Base-by-base conservation (phyloP, 257 asterid genomes). In the Plectranthus barbatus region DNA sequence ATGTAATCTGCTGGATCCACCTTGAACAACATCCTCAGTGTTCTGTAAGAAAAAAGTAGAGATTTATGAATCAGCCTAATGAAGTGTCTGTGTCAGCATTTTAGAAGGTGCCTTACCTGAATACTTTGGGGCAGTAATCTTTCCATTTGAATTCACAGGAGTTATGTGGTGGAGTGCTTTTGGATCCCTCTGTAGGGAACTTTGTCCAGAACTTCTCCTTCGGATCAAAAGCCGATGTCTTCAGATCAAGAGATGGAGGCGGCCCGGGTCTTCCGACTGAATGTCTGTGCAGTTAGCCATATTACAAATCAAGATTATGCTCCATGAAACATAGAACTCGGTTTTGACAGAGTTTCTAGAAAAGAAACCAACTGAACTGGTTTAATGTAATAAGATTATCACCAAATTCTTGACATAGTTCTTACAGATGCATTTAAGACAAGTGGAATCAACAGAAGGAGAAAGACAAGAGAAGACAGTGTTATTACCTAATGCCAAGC, bases 1-100 rank as follows among this genome's bases (percentile, higher is more conserved):
- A 92, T 89, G 84, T 92, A 92, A 66, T 89, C 97, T 4, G 97
- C 95, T 55, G 99, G 82, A 78, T 92, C 99, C 67, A 92, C 97
- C 85, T 92, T 86, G 78, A 92, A 89, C 64, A 92, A 45, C 87
- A 81, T 76, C 64, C 99, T 90, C 37, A 92, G 62, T 10, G 90
- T 67, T 83, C 99, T 92, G 82, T 40, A 71, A 39, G 15, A 56
- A 26, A 26, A 26, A 26, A 5, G 31, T 26, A 26, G 31, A 5
- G 31, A 26, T n/a, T n/a, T n/a, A 5, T 26, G 26, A 42, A 29
- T 54, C 26, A 34, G n/a, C 6, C 6, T 11, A 11, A 31, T 3
- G 40, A 11, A 6, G n/a, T n/a, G n/a, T n/a, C n/a, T n/a, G n/a
- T n/a, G 34, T 18, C 29, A 3, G 13, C 1, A 7, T 51, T 39